These are phyloP conservation scores for Fonsecaea pedrosoi DNA, from an alignment of 2,329 filamentous ascomycete species.

Conservation along the genomic window DNA sequence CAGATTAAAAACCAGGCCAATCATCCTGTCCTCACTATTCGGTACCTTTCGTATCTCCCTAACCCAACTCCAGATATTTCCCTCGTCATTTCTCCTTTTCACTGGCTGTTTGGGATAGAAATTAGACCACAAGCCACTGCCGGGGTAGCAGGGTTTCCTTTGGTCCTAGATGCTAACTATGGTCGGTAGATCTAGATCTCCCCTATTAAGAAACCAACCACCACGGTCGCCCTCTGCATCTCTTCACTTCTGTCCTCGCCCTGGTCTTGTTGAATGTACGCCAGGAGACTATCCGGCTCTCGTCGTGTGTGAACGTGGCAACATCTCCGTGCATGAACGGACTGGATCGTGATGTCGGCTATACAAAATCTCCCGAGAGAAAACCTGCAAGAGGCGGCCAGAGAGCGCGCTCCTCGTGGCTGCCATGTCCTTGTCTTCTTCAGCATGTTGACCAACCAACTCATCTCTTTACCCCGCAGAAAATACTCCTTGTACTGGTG, in stretches of 20 bases:
- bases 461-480: neutral
- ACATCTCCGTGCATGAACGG: neutral
- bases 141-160: neutral
- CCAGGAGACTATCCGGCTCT: constrained; percentile 18
- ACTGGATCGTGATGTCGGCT: neutral
- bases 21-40: too few species aligned
- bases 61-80: neutral
- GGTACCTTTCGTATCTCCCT: too few species aligned
- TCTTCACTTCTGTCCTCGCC: neutral
- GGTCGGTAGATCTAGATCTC: constrained; percentile 15
- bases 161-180: neutral
- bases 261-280: neutral
- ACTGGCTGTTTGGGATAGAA: neutral
- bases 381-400: neutral
- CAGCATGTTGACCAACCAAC: neutral
- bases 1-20: neutral
- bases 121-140: neutral
- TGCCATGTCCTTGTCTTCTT: neutral
- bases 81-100: neutral
- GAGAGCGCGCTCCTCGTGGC: neutral
- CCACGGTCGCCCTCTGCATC: neutral
- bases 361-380: constrained; percentile 5
- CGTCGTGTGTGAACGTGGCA: constrained; percentile 1
- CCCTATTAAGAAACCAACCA: neutral
- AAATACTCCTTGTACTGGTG: neutral